Evolutionary conservation across 352 stramenopile species (phyloP).

Genomic region (Lagenidium giganteum): DNA sequence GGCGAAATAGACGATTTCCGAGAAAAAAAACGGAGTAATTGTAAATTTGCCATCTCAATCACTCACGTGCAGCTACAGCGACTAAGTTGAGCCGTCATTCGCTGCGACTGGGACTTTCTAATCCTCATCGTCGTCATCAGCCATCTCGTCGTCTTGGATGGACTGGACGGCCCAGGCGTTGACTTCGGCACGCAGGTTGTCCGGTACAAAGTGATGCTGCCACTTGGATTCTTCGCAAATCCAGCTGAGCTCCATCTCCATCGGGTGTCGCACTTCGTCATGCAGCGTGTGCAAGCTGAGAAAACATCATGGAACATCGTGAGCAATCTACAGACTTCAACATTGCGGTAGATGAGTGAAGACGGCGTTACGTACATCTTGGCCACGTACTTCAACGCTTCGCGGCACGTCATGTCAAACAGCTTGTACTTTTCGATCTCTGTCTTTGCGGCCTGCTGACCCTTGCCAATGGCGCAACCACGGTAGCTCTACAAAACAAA

Average conservation of each 20-base stretch:
- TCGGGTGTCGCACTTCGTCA: constrained; percentile 95
- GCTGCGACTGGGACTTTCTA: too few species aligned
- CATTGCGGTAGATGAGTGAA: too few species aligned
- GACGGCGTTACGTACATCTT: constrained; percentile 95
- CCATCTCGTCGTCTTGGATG: constrained; percentile 79
- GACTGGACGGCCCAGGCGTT: constrained; percentile 72
- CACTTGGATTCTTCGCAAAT: constrained; percentile 92
- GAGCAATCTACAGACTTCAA: constrained; percentile 5
- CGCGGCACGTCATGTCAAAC: constrained; percentile 87
- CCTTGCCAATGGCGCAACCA: constrained; percentile 94
- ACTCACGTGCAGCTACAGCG: too few species aligned
- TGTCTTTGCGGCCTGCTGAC: constrained; percentile 95
- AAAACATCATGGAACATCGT: constrained; percentile 8
- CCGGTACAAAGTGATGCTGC: constrained; percentile 90
- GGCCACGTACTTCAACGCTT: constrained; percentile 96
- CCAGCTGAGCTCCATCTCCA: constrained; percentile 97
- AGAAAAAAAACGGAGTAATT: too few species aligned
- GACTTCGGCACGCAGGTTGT: constrained; percentile 69
- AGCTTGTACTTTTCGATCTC: constrained; percentile 97
- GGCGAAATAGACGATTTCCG: too few species aligned
- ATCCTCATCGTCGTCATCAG: constrained; percentile 70
- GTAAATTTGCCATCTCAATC: too few species aligned
- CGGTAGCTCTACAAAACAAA: constrained; percentile 93
- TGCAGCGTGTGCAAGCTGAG: constrained; percentile 93
- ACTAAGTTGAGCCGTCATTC: too few species aligned